Evolutionary conservation across 768 basidiomycete species (phyloP).

Genomic region (Hydnomerulius pinastri): DNA sequence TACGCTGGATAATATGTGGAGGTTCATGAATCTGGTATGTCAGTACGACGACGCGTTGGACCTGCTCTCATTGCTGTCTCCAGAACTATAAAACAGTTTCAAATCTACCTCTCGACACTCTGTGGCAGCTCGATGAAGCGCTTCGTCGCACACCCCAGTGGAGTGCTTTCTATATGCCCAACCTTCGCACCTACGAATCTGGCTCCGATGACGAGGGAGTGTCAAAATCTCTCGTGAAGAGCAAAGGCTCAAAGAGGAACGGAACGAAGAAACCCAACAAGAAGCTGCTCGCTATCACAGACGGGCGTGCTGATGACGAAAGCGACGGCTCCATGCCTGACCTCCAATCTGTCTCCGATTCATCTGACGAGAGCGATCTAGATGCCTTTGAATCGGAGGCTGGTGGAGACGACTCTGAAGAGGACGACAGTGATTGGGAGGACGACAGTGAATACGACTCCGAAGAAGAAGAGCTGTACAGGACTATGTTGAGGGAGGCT

Average conservation of each 20-base stretch:
- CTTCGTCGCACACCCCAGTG: conserved; percentile 60
- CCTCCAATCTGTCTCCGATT: conserved; percentile 66
- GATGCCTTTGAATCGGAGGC: conserved; percentile 34
- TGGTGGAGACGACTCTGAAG: conserved; percentile 35
- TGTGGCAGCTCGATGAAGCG: conserved; percentile 63
- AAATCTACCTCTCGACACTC: conserved; percentile 56
- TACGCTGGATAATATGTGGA: conserved; percentile 66
- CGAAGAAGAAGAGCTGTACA: conserved; percentile 67
- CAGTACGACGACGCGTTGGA: neutral
- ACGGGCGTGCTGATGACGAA: conserved; percentile 40
- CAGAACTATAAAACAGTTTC: conserved; percentile 62
- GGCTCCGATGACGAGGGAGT: conserved; percentile 29
- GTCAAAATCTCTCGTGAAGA: conserved; percentile 10
- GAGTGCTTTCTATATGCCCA: conserved; percentile 43
- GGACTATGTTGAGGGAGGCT: conserved; percentile 64
- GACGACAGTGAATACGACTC: conserved; percentile 57
- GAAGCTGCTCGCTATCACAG: conserved; percentile 53
- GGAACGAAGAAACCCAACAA: conserved; percentile 28
- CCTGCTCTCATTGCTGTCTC: conserved; percentile 9
- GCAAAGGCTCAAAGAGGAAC: conserved; percentile 16
- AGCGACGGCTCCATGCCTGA: conserved; percentile 63
- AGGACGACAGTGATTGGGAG: conserved; percentile 35
- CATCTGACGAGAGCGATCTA: conserved; percentile 45
- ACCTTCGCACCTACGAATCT: conserved; percentile 18
- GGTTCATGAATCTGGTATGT: conserved; percentile 57